These are phyloP conservation scores for Bothriochloa decipiens DNA, from an alignment of 176 grass and related monocot species.

Conservation along the genomic window DNA sequence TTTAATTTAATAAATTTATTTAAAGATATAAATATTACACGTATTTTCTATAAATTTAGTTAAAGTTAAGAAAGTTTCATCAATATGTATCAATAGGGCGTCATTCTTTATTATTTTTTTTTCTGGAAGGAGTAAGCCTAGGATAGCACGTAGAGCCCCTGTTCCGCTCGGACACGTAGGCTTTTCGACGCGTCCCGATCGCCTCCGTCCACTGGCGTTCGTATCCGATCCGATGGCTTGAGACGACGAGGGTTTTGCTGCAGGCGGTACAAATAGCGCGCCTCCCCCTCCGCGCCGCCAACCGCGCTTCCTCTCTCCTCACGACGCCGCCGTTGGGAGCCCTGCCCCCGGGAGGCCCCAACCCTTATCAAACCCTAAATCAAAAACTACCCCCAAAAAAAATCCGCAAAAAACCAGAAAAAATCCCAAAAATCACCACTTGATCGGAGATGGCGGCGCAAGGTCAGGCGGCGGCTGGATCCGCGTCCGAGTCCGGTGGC, in stretches of 20 bases:
- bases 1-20: too few species aligned
- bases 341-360: constrained; percentile 25
- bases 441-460: constrained; percentile 42
- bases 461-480: constrained; percentile 37
- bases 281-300: constrained; percentile 1
- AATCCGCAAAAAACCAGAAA: constrained; percentile 50
- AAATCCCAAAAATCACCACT: constrained; percentile 16
- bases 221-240: not conserved
- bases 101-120: too few species aligned
- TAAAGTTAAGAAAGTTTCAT: too few species aligned
- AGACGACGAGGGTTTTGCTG: constrained; percentile 38
- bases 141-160: too few species aligned
- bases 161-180: constrained; percentile 25
- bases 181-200: constrained; percentile 7
- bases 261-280: constrained; percentile 38
- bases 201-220: not conserved
- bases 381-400: constrained; percentile 58
- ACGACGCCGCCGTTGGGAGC: constrained; percentile 55
- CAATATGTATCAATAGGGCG: too few species aligned
- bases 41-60: too few species aligned
- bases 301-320: not conserved
- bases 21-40: too few species aligned
- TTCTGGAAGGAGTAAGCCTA: too few species aligned
- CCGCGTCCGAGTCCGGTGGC: constrained; percentile 39
- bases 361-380: constrained; percentile 69